Base-by-base conservation (phyloP, 2,329 filamentous ascomycete genomes). In the Venturiaceae sp. region DNA sequence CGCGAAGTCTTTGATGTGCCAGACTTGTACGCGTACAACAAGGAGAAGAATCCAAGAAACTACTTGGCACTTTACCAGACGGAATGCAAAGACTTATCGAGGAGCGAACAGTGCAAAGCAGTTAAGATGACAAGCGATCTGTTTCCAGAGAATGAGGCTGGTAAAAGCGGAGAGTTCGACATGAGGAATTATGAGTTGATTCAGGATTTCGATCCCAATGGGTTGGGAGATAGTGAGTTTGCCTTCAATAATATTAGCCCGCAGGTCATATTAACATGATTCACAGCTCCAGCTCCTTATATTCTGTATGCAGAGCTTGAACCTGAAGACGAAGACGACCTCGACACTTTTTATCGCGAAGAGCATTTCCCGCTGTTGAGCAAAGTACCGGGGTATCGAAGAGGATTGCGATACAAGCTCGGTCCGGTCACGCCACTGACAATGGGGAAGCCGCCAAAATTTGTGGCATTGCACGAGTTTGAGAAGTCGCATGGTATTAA, bases 331-430 rank as follows among this genome's bases (percentile, higher is more conserved):
- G 58, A 57, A 30, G 41, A 34, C 8, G 37, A 59, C 26, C 36
- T 59, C 36, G 26, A 50, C 16, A 9, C 11, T 7, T 60, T 60
- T 19, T 60, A 60, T 32, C 9, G 32, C 16, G 39, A 59, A 50
- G 58, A 60, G 57, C 58, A 60, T 30, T 39, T 60, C 9, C 58
- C 60, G 8, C 19, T 60, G 30, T 37, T 60, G 23, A 30, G 13
- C 5, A 60, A 60, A 37, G 41, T 60, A 16, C 58, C 58, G 7
- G 58, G 58, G 9, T 53, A 60, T 37, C 58, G 58, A 11, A 23
- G 57, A n/a, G 23, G 59, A 11, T 37, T 60, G 34, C 55, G 58
- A 28, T 60, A 60, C 57, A 19, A 23, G 21, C 9, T 58, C 23
- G 57, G 57, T n/a, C 52, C 52, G 14, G 30, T 8, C 7, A 59